These are phyloP conservation scores for Microbotryomycetes sp. DNA, from an alignment of 1,284 basidiomycete genomes.

Conservation along the genomic window DNA sequence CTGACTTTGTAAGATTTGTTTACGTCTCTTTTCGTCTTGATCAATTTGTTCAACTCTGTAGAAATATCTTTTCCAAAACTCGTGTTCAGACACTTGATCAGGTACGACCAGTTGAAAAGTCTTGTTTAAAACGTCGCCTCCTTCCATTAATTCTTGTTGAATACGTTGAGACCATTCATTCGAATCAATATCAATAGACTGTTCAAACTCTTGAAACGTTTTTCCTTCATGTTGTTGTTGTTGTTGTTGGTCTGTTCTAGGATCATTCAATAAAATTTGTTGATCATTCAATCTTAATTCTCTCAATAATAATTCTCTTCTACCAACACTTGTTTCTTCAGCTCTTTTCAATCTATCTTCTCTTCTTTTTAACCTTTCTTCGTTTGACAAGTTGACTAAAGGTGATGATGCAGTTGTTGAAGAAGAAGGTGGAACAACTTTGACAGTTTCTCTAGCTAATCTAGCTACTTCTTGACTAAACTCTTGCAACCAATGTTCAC, in stretches of 20 bases:
- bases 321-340: constrained; percentile 53
- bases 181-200: constrained; percentile 18
- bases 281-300: constrained; percentile 65
- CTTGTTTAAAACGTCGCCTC: constrained; percentile 51
- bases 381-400: constrained; percentile 9
- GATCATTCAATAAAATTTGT: constrained; percentile 67
- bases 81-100: constrained; percentile 59
- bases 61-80: constrained; percentile 87
- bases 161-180: constrained; percentile 36
- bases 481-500: constrained; percentile 32
- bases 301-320: constrained; percentile 69
- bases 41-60: constrained; percentile 83
- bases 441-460: constrained; percentile 64
- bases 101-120: constrained; percentile 56
- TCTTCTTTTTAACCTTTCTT: constrained; percentile 27
- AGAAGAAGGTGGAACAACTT: constrained; percentile 67
- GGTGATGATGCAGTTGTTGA: constrained; percentile 30
- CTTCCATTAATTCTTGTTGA: constrained; percentile 47
- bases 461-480: constrained; percentile 26
- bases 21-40: constrained; percentile 71
- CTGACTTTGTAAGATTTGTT: constrained; percentile 68
- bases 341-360: constrained; percentile 42
- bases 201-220: constrained; percentile 56
- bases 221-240: constrained; percentile 45
- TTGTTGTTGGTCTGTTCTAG: not conserved